Percentiles rank a stretch among this genome's conserved stretches.
Conservation (phyloP, 106 monocot species). For the Dendrobium officinale region DNA sequence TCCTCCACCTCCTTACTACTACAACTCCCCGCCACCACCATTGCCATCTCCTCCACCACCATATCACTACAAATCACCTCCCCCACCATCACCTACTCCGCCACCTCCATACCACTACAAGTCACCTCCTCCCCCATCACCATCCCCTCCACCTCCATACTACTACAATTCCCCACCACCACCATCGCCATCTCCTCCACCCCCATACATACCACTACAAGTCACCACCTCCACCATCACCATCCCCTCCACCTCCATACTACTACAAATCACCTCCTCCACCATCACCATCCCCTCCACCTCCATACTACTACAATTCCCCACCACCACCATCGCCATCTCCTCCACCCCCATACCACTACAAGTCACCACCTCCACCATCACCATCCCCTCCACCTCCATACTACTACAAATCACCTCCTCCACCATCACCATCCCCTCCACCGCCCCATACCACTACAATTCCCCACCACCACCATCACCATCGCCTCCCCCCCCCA, state of each 20-base stretch:
- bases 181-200: constrained; percentile 16
- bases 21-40: background rate
- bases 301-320: too few relatives aligned
- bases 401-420: too few relatives aligned
- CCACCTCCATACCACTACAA: constrained; percentile 7
- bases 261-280: background rate
- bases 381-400: too few relatives aligned
- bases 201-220: constrained; percentile 26
- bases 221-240: constrained; percentile 20
- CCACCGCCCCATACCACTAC: too few relatives aligned
- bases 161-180: constrained; percentile 26
- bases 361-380: too few relatives aligned
- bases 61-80: constrained; percentile 7
- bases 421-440: too few relatives aligned
- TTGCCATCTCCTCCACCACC: background rate
- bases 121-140: background rate
- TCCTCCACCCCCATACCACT: too few relatives aligned
- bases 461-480: too few relatives aligned
- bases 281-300: too few relatives aligned
- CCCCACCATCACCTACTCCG: background rate
- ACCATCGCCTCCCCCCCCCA: too few relatives aligned
- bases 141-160: constrained; percentile 10
- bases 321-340: too few relatives aligned
- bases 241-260: constrained; percentile 18
- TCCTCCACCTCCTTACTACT: background rate